These are phyloP conservation scores for Mallotus japonicus DNA, from an alignment of 441 rosid genomes.

Conservation along the genomic window DNA sequence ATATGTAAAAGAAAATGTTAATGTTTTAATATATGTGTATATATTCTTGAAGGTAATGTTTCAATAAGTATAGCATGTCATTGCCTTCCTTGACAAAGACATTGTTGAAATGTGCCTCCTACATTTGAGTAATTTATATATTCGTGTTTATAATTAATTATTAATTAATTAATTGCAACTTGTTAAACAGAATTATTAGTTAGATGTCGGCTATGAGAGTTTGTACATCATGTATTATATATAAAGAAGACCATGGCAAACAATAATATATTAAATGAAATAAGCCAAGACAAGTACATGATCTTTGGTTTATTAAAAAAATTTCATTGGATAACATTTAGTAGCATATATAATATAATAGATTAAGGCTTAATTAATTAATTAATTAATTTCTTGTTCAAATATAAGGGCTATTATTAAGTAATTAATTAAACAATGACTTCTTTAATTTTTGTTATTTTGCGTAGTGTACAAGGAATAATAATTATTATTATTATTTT, in stretches of 20 bases:
- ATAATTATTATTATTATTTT: neutral
- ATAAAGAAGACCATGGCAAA: too few species aligned
- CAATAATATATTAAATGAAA: too few species aligned
- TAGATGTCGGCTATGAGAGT: neutral
- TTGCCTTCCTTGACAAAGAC: constrained; percentile 21
- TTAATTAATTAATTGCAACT: too few species aligned
- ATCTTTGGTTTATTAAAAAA: too few species aligned
- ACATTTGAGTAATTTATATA: neutral
- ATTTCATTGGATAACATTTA: too few species aligned
- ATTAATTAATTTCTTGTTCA: neutral
- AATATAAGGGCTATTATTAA: neutral
- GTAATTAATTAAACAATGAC: neutral
- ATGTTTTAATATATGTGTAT: too few species aligned
- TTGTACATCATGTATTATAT: too few species aligned
- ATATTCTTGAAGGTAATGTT: neutral
- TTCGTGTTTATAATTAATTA: too few species aligned
- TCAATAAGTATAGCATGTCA: constrained; percentile 17
- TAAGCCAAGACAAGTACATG: too few species aligned
- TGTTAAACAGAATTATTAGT: neutral
- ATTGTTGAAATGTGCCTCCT: neutral
- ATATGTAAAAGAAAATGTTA: too few species aligned
- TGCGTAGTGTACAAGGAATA: constrained; percentile 15
- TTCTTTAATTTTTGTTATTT: neutral
- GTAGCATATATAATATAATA: too few species aligned
- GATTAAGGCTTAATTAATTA: too few species aligned